Evolutionary conservation across 1,284 basidiomycete species (phyloP), one percentile per base, ranked within the genome.

Genomic region (Phylloporus gajari): DNA sequence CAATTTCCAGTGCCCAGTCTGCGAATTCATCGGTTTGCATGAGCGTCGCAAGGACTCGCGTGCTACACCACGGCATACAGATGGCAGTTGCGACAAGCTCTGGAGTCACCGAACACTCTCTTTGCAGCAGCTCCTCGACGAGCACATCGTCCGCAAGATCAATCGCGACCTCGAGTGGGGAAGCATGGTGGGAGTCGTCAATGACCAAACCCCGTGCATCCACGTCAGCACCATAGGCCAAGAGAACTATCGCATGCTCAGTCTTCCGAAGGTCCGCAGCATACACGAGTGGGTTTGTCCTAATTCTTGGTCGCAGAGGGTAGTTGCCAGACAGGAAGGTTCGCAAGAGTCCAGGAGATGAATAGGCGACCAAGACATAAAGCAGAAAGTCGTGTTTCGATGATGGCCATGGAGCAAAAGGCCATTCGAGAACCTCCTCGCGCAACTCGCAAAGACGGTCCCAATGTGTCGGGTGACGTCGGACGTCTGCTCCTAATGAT

Each of bases 211-310:
- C 35, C 53, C 53, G 53, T 13, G 53, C 27, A 27, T 56, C 21
- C 27, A 27, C 27, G 53, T 56, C 53, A 56, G 27, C 53, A 56
- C 53, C 3, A 30, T 15, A 42, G 21, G 15, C 44, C 46, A 70
- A 53, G 35, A 70, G 32, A 3, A 25, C 32, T 17, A 42, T 65
- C 12, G 58, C 56, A 12, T 70, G 69, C 23, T 61, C 35, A 5
- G 42, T 67, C 23, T 67, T 68, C 35, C 58, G 59, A 17, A 70
- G 59, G 46, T 69, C 68, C 23, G 35, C 35, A 35, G 35, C 35
- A 35, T 35, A 35, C 35, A 35, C 35, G 35, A 35, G 35, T 35
- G 35, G 35, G 35, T 35, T 35, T 35, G 35, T 35, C 35, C 35
- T 35, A 35, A 35, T 35, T 35, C 35, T 35, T 9, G 27, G 27